Evolutionary conservation across 1,284 basidiomycete species (phyloP).

Genomic region (Ganoderma boninense): DNA sequence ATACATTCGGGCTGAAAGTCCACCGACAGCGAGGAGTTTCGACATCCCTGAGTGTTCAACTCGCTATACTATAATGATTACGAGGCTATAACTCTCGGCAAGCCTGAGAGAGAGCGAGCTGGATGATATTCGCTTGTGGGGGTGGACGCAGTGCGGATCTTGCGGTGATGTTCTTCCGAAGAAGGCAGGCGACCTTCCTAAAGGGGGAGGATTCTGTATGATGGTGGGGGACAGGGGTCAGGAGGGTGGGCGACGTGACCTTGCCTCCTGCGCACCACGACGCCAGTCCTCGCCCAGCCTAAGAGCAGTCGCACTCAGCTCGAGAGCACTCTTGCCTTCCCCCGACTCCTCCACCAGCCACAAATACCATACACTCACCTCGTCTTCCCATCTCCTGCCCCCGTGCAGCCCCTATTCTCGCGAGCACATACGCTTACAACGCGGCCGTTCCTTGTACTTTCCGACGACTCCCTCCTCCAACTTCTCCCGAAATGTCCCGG

Average conservation of each 20-base stretch:
- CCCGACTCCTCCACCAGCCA: neutral
- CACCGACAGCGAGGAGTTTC: too few relatives aligned
- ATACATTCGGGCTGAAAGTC: too few relatives aligned
- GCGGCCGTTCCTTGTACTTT: constrained; percentile 19
- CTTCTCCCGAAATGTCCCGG: constrained; percentile 29
- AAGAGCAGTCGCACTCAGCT: neutral
- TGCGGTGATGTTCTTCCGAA: neutral
- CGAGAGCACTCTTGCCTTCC: constrained; percentile 1
- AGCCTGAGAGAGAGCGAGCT: neutral
- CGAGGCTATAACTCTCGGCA: too few relatives aligned
- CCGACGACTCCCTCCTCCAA: neutral
- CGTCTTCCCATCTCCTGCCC: neutral
- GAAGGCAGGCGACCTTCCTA: neutral
- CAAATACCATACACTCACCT: constrained; percentile 5
- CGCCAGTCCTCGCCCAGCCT: neutral
- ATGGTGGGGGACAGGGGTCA: constrained; percentile 17
- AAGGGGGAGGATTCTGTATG: neutral
- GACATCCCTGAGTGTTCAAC: too few relatives aligned
- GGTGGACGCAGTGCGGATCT: neutral
- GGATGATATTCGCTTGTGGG: neutral
- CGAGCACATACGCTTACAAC: neutral
- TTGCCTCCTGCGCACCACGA: constrained; percentile 16
- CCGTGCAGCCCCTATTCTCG: neutral
- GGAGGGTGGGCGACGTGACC: constrained; percentile 21
- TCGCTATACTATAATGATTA: too few relatives aligned